phyloP scores from a whole-genome alignment of 306 rosid genomes.

The Cicer judaicum region DNA sequence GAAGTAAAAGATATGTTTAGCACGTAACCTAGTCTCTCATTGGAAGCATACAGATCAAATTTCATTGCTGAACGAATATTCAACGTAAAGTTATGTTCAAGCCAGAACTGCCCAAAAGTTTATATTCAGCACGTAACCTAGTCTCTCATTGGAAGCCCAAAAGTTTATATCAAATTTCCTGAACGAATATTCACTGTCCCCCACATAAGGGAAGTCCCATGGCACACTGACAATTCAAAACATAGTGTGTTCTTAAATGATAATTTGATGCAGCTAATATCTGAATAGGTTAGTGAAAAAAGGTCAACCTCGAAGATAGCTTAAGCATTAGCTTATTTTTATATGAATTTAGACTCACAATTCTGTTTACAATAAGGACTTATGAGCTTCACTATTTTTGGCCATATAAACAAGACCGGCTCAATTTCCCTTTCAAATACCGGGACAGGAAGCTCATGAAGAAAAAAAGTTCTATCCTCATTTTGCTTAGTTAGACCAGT shows the following conservation, averaged over 20 bases:
- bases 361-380: constrained; percentile 3
- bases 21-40: background rate
- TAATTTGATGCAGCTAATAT: constrained; percentile 11
- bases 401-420: constrained; percentile 3
- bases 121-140: background rate
- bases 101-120: background rate
- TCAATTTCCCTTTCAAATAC: constrained; percentile 15
- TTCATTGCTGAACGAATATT: background rate
- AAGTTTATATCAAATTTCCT: background rate
- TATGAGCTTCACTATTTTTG: constrained; percentile 22
- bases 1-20: background rate
- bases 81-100: background rate
- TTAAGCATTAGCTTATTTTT: background rate
- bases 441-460: background rate
- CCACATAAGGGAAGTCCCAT: background rate
- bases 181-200: background rate
- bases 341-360: background rate
- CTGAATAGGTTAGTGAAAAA: background rate
- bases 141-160: background rate
- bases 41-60: background rate
- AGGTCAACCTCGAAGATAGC: background rate
- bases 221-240: background rate
- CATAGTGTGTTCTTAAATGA: constrained; percentile 12
- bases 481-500: background rate
- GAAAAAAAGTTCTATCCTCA: background rate